These are phyloP conservation scores for Corrigiola litoralis DNA, from an alignment of 179 eudicot genomes.

Conservation along the genomic window DNA sequence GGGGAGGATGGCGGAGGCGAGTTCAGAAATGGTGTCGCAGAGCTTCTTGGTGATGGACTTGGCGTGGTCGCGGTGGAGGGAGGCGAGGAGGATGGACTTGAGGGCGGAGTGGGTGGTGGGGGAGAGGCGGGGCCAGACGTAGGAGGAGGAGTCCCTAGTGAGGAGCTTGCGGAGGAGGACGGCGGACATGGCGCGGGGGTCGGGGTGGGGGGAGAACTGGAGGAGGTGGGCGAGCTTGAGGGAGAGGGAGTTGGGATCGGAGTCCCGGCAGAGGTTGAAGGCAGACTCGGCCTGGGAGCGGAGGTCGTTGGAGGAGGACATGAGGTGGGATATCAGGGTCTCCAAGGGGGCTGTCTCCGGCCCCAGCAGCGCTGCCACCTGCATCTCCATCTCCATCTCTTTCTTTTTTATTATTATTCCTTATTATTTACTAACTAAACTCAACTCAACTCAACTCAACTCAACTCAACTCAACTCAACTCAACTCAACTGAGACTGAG, in stretches of 20 bases:
- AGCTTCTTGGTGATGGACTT: conserved; percentile 69
- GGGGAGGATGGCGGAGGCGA: conserved; percentile 71
- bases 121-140: conserved; percentile 62
- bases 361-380: conserved; percentile 48
- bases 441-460: too few relatives aligned
- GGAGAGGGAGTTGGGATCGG: conserved; percentile 69
- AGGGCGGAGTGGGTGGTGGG: conserved; percentile 49
- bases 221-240: conserved; percentile 72
- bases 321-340: conserved; percentile 66
- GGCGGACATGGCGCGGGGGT: conserved; percentile 82
- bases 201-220: conserved; percentile 48
- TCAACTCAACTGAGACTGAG: too few relatives aligned
- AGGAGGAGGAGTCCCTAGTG: conserved; percentile 46
- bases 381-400: neutral
- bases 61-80: conserved; percentile 54
- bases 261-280: conserved; percentile 64
- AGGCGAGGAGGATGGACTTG: conserved; percentile 50
- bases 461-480: too few relatives aligned
- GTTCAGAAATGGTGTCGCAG: conserved; percentile 75
- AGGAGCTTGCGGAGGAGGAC: conserved; percentile 70
- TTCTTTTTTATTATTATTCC: neutral
- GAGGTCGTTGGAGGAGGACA: conserved; percentile 77
- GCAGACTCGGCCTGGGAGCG: conserved; percentile 71
- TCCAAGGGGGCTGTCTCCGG: conserved; percentile 77
- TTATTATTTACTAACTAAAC: too few relatives aligned